These are phyloP conservation scores for Fusarium avenaceum DNA, from an alignment of 2,329 filamentous ascomycete genomes.

Conservation along the genomic window DNA sequence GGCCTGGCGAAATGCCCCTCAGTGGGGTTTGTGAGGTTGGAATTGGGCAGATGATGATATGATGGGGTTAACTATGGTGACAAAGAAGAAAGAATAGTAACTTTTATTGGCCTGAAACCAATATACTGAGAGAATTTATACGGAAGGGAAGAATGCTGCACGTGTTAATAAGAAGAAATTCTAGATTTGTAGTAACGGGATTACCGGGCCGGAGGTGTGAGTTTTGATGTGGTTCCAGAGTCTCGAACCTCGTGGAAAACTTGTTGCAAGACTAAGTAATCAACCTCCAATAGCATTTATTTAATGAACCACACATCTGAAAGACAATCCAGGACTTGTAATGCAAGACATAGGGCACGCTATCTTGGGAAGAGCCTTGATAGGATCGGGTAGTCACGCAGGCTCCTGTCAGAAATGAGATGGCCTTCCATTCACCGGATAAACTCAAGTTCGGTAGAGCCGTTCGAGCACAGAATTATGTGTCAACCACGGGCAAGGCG, in stretches of 20 bases:
- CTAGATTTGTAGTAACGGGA: constrained; percentile 34
- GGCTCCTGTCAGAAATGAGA: neutral
- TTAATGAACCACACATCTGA: constrained; percentile 32
- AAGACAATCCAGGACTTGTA: neutral
- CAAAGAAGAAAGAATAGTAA: neutral
- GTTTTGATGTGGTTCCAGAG: constrained; percentile 17
- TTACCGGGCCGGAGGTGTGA: constrained; percentile 37
- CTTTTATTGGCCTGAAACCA: neutral
- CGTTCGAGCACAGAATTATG: neutral
- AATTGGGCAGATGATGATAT: constrained; percentile 30
- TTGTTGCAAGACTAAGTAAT: neutral
- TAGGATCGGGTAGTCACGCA: constrained; percentile 34
- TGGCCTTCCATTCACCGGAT: constrained; percentile 6
- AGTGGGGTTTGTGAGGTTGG: constrained; percentile 38
- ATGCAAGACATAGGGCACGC: constrained; percentile 16
- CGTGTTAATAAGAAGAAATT: constrained; percentile 26
- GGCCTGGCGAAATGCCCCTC: constrained; percentile 36
- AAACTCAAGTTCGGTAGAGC: constrained; percentile 12
- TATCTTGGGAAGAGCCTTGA: constrained; percentile 2
- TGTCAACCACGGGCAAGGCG: constrained; percentile 27
- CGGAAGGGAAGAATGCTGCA: neutral
- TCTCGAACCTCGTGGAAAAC: constrained; percentile 33
- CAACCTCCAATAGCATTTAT: constrained; percentile 35
- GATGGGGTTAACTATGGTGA: constrained; percentile 12
- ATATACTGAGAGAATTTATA: neutral